phyloP scores from a whole-genome alignment of 1,139 yeast genomes.

The Candida tunisiensis region DNA sequence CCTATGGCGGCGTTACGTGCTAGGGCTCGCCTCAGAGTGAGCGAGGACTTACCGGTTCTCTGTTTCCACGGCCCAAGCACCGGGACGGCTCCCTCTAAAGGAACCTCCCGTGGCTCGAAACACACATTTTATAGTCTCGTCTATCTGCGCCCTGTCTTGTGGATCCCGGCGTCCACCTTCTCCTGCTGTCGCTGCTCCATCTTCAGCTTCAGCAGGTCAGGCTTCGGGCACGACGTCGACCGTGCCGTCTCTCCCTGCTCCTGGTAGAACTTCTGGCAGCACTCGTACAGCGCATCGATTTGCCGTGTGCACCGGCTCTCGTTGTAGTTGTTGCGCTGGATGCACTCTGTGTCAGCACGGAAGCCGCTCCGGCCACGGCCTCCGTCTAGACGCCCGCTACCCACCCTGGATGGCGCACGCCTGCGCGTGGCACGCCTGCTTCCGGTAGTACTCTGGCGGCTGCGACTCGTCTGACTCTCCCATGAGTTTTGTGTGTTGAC shows the following conservation, averaged over 20 bases:
- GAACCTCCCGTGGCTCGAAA: neutral
- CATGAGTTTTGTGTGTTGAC: no score
- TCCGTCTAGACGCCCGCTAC: constrained; percentile 6
- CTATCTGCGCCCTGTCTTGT: neutral
- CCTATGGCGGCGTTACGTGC: constrained; percentile 6
- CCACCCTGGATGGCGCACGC: constrained; percentile 27
- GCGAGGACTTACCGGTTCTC: neutral
- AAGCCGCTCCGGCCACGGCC: neutral
- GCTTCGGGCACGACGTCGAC: constrained; percentile 52
- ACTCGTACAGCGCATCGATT: constrained; percentile 43
- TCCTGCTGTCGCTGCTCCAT: constrained; percentile 30
- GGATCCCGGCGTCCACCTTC: constrained; percentile 12
- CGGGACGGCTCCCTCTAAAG: neutral
- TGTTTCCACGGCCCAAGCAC: constrained; percentile 1
- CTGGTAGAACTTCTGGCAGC: constrained; percentile 43
- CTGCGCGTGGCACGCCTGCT: constrained; percentile 7
- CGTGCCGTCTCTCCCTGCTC: constrained; percentile 33
- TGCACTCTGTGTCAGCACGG: constrained; percentile 24
- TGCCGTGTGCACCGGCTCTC: constrained; percentile 44
- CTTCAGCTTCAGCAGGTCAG: constrained; percentile 35
- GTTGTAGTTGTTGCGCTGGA: constrained; percentile 34
- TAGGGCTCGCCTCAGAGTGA: constrained; percentile 13
- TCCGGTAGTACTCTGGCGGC: neutral
- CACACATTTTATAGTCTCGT: constrained; percentile 1
- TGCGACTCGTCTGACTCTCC: neutral